These are phyloP conservation scores for Mimosa pudica DNA, from an alignment of 306 rosid genomes.

Conservation along the genomic window DNA sequence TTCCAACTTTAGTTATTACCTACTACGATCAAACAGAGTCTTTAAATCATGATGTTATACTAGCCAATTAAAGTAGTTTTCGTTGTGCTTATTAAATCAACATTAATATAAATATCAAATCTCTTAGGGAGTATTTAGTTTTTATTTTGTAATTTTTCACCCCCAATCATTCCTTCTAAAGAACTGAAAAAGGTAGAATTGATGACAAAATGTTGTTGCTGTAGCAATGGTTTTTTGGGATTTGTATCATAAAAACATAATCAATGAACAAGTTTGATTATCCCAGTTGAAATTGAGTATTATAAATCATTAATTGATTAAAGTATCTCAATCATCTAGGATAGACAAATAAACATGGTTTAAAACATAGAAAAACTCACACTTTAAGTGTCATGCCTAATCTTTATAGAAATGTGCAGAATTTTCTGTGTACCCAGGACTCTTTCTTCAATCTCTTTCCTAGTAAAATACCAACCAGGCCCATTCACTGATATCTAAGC, in stretches of 20 bases:
- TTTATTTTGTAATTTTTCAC: constrained; percentile 37
- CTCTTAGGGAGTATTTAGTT: too few species aligned
- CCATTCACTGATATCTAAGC: constrained; percentile 45
- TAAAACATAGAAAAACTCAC: constrained; percentile 54
- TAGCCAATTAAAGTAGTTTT: too few species aligned
- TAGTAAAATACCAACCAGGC: constrained; percentile 74
- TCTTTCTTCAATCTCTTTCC: constrained; percentile 92
- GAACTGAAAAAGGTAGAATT: constrained; percentile 91
- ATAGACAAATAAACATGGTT: neutral
- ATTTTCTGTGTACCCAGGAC: constrained; percentile 82
- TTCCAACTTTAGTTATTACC: too few species aligned
- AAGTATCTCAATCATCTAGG: constrained; percentile 13
- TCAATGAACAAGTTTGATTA: neutral
- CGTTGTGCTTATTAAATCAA: too few species aligned
- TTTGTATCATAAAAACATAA: constrained; percentile 51
- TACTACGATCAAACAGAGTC: too few species aligned
- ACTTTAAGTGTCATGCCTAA: constrained; percentile 93
- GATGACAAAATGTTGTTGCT: constrained; percentile 95
- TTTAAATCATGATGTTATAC: too few species aligned
- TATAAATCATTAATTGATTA: neutral
- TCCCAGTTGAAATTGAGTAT: constrained; percentile 11
- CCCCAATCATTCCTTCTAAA: constrained; percentile 92
- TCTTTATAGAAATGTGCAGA: constrained; percentile 87
- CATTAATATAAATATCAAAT: too few species aligned
- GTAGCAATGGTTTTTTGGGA: constrained; percentile 97